phyloP scores from a whole-genome alignment of 768 basidiomycete species.

The Tulasnella sp. region DNA sequence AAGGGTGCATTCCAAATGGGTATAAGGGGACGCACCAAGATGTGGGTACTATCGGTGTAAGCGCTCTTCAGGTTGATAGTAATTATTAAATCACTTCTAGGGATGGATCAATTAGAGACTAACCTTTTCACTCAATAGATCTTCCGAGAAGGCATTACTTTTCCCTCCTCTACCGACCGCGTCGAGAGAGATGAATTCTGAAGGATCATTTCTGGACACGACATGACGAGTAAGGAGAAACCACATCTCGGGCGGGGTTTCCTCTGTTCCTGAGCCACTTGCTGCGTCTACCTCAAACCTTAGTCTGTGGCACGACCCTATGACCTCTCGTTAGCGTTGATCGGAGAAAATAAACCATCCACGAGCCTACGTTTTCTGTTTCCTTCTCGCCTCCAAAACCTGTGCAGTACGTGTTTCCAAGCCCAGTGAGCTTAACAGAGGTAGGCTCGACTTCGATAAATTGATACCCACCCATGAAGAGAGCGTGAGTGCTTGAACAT shows the following conservation, averaged over 20 bases:
- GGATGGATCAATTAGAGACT: neutral
- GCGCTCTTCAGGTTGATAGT: conserved; percentile 22
- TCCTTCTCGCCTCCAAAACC: conserved; percentile 12
- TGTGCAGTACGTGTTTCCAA: too few relatives aligned
- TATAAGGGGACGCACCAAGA: conserved; percentile 32
- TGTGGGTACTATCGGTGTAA: conserved; percentile 36
- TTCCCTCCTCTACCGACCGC: conserved; percentile 17
- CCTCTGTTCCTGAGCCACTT: neutral
- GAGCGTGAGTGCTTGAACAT: conserved; percentile 36
- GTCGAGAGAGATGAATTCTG: conserved; percentile 61
- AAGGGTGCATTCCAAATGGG: too few relatives aligned
- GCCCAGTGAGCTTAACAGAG: too few relatives aligned
- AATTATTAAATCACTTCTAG: neutral
- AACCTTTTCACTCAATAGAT: neutral
- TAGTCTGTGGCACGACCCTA: neutral
- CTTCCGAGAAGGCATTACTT: neutral
- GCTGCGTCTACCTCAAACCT: neutral
- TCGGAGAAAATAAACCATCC: neutral
- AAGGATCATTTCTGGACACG: conserved; percentile 40
- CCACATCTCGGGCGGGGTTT: conserved; percentile 33
- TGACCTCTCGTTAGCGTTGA: neutral
- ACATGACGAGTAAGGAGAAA: conserved; percentile 71
- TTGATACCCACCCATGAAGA: conserved; percentile 61
- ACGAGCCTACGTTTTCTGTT: neutral
- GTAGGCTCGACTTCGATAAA: too few relatives aligned